phyloP scores from a whole-genome alignment of 495 filamentous ascomycete genomes.

The Penicillium angulare region DNA sequence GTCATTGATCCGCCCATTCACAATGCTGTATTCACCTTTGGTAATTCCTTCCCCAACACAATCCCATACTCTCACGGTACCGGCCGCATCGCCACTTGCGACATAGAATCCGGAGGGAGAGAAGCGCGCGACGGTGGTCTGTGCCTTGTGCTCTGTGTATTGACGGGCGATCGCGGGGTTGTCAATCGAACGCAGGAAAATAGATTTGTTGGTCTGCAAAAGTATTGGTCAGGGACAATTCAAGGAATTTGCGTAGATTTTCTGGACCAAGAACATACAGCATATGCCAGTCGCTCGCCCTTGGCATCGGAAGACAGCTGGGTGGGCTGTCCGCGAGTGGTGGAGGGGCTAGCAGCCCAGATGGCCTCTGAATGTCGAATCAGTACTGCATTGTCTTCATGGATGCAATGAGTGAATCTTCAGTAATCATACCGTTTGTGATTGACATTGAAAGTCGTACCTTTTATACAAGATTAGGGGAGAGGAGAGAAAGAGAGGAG shows the following conservation, averaged over 20 bases:
- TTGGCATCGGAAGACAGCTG: conserved; percentile 87
- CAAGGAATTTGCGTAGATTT: not conserved
- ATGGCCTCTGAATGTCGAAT: no score
- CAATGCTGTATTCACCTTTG: conserved; percentile 87
- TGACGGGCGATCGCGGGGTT: conserved; percentile 77
- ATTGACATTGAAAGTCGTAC: conserved; percentile 37
- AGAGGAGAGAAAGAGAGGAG: not conserved
- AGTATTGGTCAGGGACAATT: conserved; percentile 10
- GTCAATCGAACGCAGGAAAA: conserved; percentile 92
- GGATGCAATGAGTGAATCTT: no score
- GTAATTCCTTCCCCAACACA: conserved; percentile 54
- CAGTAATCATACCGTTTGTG: conserved; percentile 35
- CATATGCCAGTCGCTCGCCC: conserved; percentile 90
- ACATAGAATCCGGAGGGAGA: conserved; percentile 93
- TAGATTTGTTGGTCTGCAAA: conserved; percentile 84
- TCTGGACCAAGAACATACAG: conserved; percentile 54
- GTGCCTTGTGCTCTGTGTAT: conserved; percentile 84
- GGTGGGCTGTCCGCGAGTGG: conserved; percentile 82
- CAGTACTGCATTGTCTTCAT: no score
- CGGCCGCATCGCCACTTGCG: conserved; percentile 86
- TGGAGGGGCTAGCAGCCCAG: conserved; percentile 76
- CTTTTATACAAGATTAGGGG: conserved; percentile 4
- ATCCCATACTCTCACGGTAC: conserved; percentile 89
- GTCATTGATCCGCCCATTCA: conserved; percentile 93
- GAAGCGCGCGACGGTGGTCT: conserved; percentile 90